phyloP scores from a whole-genome alignment of 257 asterid genomes.

The Capsicum baccatum region DNA sequence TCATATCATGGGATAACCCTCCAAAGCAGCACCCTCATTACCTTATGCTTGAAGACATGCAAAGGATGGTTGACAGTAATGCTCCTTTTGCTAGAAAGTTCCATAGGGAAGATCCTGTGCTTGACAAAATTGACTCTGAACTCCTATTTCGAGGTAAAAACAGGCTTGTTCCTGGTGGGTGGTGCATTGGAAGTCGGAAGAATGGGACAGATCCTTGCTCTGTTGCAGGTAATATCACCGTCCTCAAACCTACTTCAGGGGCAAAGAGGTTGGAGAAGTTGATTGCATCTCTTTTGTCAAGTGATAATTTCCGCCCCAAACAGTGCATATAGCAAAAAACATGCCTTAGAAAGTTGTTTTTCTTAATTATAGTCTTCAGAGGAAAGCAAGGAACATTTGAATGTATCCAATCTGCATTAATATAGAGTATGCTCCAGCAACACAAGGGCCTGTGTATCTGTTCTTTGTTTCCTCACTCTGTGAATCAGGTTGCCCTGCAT shows the following conservation, averaged over 20 bases:
- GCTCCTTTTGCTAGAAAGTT: conserved; percentile 95
- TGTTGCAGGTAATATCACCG: conserved; percentile 62
- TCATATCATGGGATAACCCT: conserved; percentile 97
- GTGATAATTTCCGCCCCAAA: conserved; percentile 64
- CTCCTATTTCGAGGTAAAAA: conserved; percentile 66
- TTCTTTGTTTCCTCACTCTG: conserved; percentile 15
- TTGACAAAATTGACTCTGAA: conserved; percentile 72
- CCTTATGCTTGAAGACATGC: conserved; percentile 71
- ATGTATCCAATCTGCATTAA: conserved; percentile 22
- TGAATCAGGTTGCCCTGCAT: conserved; percentile 25
- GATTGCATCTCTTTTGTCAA: conserved; percentile 59
- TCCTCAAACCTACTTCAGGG: conserved; percentile 73
- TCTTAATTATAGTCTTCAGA: conserved; percentile 29
- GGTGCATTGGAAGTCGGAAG: conserved; percentile 71
- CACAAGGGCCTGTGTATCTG: neutral
- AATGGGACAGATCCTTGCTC: conserved; percentile 89
- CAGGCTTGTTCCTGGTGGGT: conserved; percentile 89
- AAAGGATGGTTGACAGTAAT: conserved; percentile 76
- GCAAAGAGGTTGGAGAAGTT: conserved; percentile 84
- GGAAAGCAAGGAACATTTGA: conserved; percentile 28
- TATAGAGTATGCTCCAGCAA: conserved; percentile 1
- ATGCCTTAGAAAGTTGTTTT: conserved; percentile 29
- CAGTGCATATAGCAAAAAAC: conserved; percentile 67
- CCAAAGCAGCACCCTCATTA: conserved; percentile 98
- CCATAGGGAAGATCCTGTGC: conserved; percentile 74